Percentiles rank a stretch among this genome's conserved stretches.
phyloP scores from a whole-genome alignment of 208 protist genomes.

The Acanthamoeba polyphaga region DNA sequence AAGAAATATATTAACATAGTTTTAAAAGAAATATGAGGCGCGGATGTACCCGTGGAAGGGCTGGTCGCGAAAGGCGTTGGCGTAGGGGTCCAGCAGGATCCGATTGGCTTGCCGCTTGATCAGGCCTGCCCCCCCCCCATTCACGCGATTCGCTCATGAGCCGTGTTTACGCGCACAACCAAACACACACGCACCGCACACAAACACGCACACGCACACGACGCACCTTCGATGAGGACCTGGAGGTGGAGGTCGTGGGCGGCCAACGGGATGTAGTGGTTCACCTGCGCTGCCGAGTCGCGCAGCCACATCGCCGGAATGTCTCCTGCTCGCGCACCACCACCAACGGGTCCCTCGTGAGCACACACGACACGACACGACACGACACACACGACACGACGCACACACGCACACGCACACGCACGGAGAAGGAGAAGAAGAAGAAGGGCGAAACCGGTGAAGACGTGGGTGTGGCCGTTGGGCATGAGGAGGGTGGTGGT shows the following conservation, averaged over 20 bases:
- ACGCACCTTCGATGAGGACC: slow-evolving; percentile 60
- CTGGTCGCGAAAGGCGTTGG: slow-evolving; percentile 83
- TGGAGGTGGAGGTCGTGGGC: slow-evolving; percentile 62
- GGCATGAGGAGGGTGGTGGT: slow-evolving; percentile 66
- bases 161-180: not conserved
- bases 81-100: slow-evolving; percentile 84
- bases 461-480: slow-evolving; percentile 69
- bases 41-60: not conserved
- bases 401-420: no score
- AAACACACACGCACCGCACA: no score
- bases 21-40: no score
- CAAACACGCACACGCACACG: not conserved
- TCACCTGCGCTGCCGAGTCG: slow-evolving; percentile 82
- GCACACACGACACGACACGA: not conserved
- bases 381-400: not conserved
- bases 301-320: slow-evolving; percentile 86
- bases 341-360: no score
- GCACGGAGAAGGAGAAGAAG: not conserved
- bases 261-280: slow-evolving; percentile 70
- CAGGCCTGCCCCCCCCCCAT: not conserved
- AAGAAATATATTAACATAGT: no score
- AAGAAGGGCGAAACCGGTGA: not conserved
- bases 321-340: slow-evolving; percentile 58
- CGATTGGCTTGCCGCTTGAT: slow-evolving; percentile 78
- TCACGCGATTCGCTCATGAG: not conserved